phyloP scores from a whole-genome alignment of 2,329 filamentous ascomycete genomes.

The Sporothrix inflata region DNA sequence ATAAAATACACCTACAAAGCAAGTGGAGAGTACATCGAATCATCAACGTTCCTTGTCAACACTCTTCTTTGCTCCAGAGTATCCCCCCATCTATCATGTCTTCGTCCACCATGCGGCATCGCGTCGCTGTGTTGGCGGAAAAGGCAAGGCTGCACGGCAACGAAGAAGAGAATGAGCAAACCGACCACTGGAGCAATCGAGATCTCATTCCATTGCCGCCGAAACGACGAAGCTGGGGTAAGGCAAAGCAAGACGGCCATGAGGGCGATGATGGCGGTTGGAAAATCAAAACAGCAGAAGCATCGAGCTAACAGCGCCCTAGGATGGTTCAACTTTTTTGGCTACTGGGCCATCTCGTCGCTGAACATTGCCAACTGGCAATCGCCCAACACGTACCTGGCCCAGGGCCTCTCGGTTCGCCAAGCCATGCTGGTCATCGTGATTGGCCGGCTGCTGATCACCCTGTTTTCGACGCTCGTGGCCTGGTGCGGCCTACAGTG shows the following conservation, averaged over 20 bases:
- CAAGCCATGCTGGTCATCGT: constrained; percentile 54
- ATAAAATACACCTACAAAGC: too few species aligned
- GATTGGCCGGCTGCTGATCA: constrained; percentile 48
- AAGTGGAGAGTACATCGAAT: too few species aligned
- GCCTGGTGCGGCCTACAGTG: constrained; percentile 53
- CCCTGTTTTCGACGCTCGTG: constrained; percentile 48
- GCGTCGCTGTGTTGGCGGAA: background rate
- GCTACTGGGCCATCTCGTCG: constrained; percentile 29
- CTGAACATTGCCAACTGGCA: constrained; percentile 33
- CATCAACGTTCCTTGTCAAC: background rate
- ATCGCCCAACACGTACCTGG: constrained; percentile 30
- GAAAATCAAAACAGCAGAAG: background rate
- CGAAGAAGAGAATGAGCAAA: constrained; percentile 28
- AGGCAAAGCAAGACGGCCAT: background rate
- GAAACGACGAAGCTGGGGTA: constrained; percentile 32
- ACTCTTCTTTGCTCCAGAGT: background rate
- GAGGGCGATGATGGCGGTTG: too few species aligned
- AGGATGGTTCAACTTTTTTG: constrained; percentile 33
- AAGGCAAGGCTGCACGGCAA: constrained; percentile 24
- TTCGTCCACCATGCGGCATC: background rate
- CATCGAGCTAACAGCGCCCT: background rate
- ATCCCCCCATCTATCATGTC: background rate
- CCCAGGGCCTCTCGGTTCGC: constrained; percentile 48
- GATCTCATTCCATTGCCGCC: constrained; percentile 35
- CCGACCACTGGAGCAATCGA: constrained; percentile 32